phyloP scores from a whole-genome alignment of 805 yeast species.

The Danielozyma ontarioensis region DNA sequence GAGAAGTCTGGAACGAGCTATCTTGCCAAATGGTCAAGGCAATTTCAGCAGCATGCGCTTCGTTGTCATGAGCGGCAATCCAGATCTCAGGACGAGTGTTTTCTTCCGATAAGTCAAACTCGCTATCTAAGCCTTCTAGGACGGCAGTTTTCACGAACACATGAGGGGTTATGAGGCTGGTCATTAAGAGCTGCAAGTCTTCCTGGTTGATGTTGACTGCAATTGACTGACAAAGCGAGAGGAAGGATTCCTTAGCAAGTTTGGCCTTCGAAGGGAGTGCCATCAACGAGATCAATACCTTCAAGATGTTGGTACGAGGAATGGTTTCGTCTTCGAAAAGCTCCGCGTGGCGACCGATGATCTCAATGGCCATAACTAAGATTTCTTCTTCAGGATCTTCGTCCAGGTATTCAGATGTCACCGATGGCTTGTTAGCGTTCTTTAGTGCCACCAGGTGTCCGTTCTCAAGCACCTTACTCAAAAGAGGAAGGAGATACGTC shows the following conservation, averaged over 20 bases:
- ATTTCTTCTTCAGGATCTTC: slow-evolving; percentile 90
- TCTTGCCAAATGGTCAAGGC: slow-evolving; percentile 88
- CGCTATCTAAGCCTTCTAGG: slow-evolving; percentile 81
- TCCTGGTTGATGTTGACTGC: slow-evolving; percentile 51
- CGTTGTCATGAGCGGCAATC: slow-evolving; percentile 74
- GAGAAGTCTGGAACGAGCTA: slow-evolving; percentile 48
- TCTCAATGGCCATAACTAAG: slow-evolving; percentile 67
- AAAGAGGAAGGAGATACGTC: slow-evolving; percentile 70
- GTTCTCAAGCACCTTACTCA: slow-evolving; percentile 60
- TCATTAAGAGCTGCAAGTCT: slow-evolving; percentile 58
- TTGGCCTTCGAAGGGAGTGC: slow-evolving; percentile 74
- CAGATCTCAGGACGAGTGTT: slow-evolving; percentile 64
- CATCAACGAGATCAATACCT: slow-evolving; percentile 61
- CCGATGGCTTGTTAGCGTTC: slow-evolving; percentile 44
- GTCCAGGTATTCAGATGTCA: slow-evolving; percentile 66
- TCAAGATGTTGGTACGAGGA: slow-evolving; percentile 64
- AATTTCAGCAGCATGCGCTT: slow-evolving; percentile 51
- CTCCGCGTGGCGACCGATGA: slow-evolving; percentile 64
- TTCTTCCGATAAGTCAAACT: slow-evolving; percentile 55
- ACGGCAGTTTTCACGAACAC: slow-evolving; percentile 72
- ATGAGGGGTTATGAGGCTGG: slow-evolving; percentile 54
- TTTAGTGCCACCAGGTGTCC: slow-evolving; percentile 56
- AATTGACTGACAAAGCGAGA: slow-evolving; percentile 71
- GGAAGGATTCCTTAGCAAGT: slow-evolving; percentile 75
- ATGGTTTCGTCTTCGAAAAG: slow-evolving; percentile 59